Base-by-base conservation (phyloP, 805 yeast genomes). In the Starmerella roubikii region DNA sequence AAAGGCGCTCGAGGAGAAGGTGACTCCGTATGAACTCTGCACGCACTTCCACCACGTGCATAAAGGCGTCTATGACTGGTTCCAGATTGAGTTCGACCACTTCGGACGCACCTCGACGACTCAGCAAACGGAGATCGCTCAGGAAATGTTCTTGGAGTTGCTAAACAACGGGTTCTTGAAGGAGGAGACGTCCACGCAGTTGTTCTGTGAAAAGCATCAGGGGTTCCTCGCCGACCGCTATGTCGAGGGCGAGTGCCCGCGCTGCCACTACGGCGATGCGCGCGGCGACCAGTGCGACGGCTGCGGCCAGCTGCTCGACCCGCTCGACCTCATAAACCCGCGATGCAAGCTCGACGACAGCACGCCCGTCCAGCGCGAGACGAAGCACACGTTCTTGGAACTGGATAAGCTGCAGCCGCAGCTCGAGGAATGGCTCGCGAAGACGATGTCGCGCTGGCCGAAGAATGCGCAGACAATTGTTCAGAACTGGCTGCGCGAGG, bases 201-300 rank as follows among this genome's bases (percentile, higher is more conserved):
- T 91, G 45, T 91, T 76, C 65, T 91, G 99, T 65, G 81, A 83
- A 37, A 75, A 70, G 41, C 99, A 91, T 63, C 68, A 84, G 28
- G 85, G 94, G 3, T 91, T 75, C 62, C 68, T 91, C 43, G 98
- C 99, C 41, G 99, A 91, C 59, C 71, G 99, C 59, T 91, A 74
- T 53, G 98, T 91, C 26, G 97, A 91, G 64, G 99, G 99, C 51
- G 82, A 76, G 36, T 91, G 99, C 66, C 97, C 97, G 42, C 78
- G 78, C 61, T 91, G 99, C 67, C 72, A 68, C 32, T 91, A 85
- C 58, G 94, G 81, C 46, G 98, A 91, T 59, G 99, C 99, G 24
- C 76, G 98, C 61, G 99, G 99, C 52, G 99, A 91, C 61, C 99
- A 91, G 67, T 91, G 99, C 71, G 99, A 91, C 61, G 78, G 78